Percentiles rank a stretch among this genome's conserved stretches.
Conservation (phyloP, 2,329 filamentous ascomycete genomes). For the Lasiodiplodia gonubiensis region DNA sequence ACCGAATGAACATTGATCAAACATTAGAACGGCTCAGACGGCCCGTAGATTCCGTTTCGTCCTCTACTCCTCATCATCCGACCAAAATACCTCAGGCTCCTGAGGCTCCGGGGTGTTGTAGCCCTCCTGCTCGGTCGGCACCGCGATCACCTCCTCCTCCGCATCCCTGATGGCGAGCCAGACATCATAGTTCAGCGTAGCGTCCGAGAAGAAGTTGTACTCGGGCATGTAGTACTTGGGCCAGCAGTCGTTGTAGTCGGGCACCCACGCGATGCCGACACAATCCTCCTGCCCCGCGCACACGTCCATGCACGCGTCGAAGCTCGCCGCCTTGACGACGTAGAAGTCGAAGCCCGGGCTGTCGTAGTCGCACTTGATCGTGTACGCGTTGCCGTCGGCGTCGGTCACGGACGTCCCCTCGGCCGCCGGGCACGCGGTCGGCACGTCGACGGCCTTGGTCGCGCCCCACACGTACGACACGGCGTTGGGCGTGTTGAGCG, state of each 20-base stretch:
- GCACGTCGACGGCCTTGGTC: neutral
- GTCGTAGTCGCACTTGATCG: neutral
- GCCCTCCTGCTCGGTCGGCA: no score
- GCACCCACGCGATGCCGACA: neutral
- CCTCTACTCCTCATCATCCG: no score
- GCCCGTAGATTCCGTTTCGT: no score
- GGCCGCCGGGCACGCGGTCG: neutral
- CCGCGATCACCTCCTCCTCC: neutral
- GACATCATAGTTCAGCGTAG: neutral
- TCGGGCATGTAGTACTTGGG: neutral
- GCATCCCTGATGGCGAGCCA: neutral
- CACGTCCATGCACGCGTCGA: neutral
- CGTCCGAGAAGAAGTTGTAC: neutral
- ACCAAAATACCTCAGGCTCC: neutral
- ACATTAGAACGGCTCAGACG: no score
- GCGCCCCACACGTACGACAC: conserved; percentile 12
- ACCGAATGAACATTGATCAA: no score
- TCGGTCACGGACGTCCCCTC: neutral
- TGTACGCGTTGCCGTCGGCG: neutral
- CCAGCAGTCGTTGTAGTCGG: neutral
- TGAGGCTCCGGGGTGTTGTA: neutral
- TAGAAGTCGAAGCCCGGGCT: neutral
- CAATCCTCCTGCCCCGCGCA: neutral
- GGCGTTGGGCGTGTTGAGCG: neutral
- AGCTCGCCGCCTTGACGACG: neutral